Base-by-base conservation (phyloP, 768 basidiomycete genomes). In the Crucibulum laeve region DNA sequence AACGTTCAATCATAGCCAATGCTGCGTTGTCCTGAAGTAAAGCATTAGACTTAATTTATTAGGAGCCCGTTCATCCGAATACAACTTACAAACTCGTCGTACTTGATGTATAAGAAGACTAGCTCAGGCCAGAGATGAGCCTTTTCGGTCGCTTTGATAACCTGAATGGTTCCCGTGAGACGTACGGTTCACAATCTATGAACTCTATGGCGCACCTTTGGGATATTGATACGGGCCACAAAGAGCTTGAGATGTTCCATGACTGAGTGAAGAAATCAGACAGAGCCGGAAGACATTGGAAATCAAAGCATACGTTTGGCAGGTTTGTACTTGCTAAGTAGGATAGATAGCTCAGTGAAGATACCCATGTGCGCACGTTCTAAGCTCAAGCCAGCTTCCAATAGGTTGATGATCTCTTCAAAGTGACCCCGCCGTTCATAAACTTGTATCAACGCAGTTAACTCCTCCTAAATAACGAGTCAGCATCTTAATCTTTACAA, bases 301-400 rank as follows among this genome's bases (percentile, higher is more conserved):
- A 28, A 39, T 13, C 15, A 23, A 14, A 1, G 72, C 87, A 64
- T 57, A 93, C 92, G 72, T 65, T 93, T 95, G 51, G 86, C 86
- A 1, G 94, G 94, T 61, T 81, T 79, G 66, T 96, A 97, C 69
- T 96, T 97, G 78, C 92, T 91, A 58, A 96, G 84, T 34, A 97
- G 66, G 46, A 90, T 87, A 2, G 91, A 79, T 30, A 98, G 74
- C 60, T 97, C 95, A 4, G 95, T 96, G 71, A 97, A 98, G 62
- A 98, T 94, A 51, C 95, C 95, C 92, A 95, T 94, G 57, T 99
- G 96, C 24, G 96, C 96, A 43, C 96, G 83, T 67, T 99, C 96
- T 53, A 98, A 71, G 60, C 95, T 97, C 46, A 99, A 69, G 52
- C 92, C 96, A 48, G 93, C 94, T 62, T 99, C 96, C 52, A 99